Evolutionary conservation across 2,329 filamentous ascomycete genomes (phyloP).

Genomic region (Calonectria pseudoturangicola): DNA sequence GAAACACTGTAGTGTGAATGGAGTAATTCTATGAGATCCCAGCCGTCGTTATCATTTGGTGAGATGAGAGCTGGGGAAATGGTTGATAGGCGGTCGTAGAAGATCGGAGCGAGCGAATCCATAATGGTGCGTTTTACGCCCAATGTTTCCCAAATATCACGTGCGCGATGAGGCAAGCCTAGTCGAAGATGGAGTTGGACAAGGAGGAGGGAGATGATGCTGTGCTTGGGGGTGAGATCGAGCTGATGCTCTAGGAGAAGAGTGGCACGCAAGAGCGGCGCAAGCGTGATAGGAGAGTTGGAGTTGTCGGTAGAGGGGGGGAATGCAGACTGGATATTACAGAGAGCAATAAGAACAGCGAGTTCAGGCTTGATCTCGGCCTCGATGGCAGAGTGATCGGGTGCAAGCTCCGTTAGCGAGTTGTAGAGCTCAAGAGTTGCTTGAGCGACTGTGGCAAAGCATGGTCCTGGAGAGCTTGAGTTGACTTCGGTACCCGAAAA

Average conservation of each 20-base stretch:
- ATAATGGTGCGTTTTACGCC: conserved; percentile 75
- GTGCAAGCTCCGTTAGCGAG: conserved; percentile 37
- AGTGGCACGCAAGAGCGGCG: conserved; percentile 68
- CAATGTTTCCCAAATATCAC: conserved; percentile 69
- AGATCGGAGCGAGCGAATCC: conserved; percentile 73
- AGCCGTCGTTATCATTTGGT: conserved; percentile 57
- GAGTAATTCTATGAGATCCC: conserved; percentile 64
- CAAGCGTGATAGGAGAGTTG: conserved; percentile 46
- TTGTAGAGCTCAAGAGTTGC: conserved; percentile 48
- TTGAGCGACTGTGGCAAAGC: conserved; percentile 51
- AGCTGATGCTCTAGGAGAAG: conserved; percentile 71
- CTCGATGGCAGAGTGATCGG: conserved; percentile 46
- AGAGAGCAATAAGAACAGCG: conserved; percentile 59
- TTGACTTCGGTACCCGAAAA: conserved; percentile 51
- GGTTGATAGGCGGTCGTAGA: conserved; percentile 73
- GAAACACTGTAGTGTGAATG: conserved; percentile 67
- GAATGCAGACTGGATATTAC: conserved; percentile 58
- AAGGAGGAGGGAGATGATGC: conserved; percentile 68
- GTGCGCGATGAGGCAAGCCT: conserved; percentile 68
- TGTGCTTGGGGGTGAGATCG: conserved; percentile 66
- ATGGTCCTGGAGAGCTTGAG: conserved; percentile 45
- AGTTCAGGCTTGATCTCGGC: conserved; percentile 58
- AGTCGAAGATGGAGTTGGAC: conserved; percentile 71
- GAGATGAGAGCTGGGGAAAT: conserved; percentile 66
- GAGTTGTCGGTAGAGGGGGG: conserved; percentile 48